These are phyloP conservation scores for Euclidium syriacum DNA, from an alignment of 345 rosid species.

Conservation along the genomic window DNA sequence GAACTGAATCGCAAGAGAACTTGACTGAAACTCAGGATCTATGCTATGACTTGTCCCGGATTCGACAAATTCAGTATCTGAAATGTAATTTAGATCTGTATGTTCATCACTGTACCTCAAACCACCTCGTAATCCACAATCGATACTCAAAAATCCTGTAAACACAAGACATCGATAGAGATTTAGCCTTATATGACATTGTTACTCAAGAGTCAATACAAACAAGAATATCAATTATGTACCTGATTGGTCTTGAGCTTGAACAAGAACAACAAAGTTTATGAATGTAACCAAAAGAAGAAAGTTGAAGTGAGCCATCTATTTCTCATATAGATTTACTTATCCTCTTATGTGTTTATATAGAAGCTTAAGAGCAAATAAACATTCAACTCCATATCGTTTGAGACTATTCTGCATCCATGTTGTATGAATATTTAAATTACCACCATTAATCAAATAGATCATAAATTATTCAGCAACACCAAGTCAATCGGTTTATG, in stretches of 20 bases:
- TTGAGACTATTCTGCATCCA: constrained; percentile 1
- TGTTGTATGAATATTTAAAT: constrained; percentile 22
- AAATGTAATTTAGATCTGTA: constrained; percentile 30
- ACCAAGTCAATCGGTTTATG: not conserved
- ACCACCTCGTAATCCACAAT: constrained; percentile 27
- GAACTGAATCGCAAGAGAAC: constrained; percentile 10
- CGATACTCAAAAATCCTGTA: constrained; percentile 41
- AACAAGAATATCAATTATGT: not conserved
- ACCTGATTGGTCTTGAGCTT: constrained; percentile 34
- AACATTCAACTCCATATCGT: too few relatives aligned
- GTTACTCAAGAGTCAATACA: not conserved
- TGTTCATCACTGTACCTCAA: constrained; percentile 24
- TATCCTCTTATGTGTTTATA: too few relatives aligned
- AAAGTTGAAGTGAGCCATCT: constrained; percentile 7
- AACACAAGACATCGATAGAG: not conserved
- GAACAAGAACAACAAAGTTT: too few relatives aligned
- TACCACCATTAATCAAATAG: constrained; percentile 10
- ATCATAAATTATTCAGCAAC: too few relatives aligned
- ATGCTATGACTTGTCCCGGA: constrained; percentile 24
- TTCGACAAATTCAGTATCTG: constrained; percentile 30
- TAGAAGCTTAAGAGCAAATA: too few relatives aligned
- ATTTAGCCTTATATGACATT: not conserved
- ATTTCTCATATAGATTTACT: not conserved
- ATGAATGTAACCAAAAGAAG: not conserved
- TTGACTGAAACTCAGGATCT: constrained; percentile 1